Evolutionary conservation across 768 basidiomycete genomes (phyloP), one percentile per base, ranked within the genome.

Genomic region (Amanita pseudoporphyria): DNA sequence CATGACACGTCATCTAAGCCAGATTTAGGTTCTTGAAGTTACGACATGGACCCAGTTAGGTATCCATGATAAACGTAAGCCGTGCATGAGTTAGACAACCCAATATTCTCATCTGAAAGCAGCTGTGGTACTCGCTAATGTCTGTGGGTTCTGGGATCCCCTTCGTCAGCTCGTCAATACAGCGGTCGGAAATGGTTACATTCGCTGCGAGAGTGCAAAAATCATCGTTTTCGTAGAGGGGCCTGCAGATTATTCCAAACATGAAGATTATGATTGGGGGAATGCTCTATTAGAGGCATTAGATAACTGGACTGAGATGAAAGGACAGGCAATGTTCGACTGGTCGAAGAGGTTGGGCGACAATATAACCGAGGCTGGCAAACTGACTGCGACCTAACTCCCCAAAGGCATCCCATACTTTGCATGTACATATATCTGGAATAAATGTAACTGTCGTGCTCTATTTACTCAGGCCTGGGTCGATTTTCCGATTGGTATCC

Each of bases 1-100:
- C 36, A 38, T 40, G 24, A 31, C 37, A 37, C 40, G 14, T 26
- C 35, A 36, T 10, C 32, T 10, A 50, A n/a, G 26, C 38, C 5
- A 18, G 36, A 10, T 9, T 43, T 55, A 90, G 86, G 67, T 90
- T n/a, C 64, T 96, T 24, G 95, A 98, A 65, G 93, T 89, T 54
- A 78, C 83, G 12, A 96, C 94, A 0, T 99, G 95, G 95, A 88
- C 87, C 16, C 95, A 97, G 60, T 64, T 96, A 5, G 85, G 86
- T 16, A 84, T 94, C 37, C 88, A 92, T 61, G 73, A 77, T 48
- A 91, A 91, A 68, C 88, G 88, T 88, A 60, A 54, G 78, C 52
- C 40, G 5, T 24, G 24, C n/a, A 21, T 30, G 32, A 10, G 24
- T 3, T 7, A 9, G 26, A 6, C 6, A 16, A 18, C 32, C 13